These are phyloP conservation scores for Leonotis leonurus DNA, from an alignment of 257 asterid genomes.

Conservation along the genomic window DNA sequence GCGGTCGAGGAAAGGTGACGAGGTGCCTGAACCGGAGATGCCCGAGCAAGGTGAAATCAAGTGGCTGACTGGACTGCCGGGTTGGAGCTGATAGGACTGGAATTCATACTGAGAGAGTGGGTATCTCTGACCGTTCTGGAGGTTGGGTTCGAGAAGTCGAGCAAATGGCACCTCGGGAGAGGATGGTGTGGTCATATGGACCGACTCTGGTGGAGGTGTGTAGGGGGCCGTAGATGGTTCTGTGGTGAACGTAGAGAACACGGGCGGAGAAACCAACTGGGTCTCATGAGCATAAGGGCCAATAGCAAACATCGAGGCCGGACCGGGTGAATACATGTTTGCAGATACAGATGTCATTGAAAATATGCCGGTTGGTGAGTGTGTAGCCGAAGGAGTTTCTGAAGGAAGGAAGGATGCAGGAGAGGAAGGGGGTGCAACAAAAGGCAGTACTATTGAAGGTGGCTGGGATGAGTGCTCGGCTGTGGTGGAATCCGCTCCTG, in stretches of 20 bases:
- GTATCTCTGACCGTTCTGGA: slow-evolving; percentile 47
- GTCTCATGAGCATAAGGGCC: slow-evolving; percentile 95
- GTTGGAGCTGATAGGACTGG: slow-evolving; percentile 85
- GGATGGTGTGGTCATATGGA: slow-evolving; percentile 83
- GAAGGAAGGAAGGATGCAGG: slow-evolving; percentile 89
- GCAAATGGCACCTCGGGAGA: slow-evolving; percentile 99
- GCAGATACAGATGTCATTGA: slow-evolving; percentile 54
- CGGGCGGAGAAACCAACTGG: slow-evolving; percentile 90
- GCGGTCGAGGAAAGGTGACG: slow-evolving; percentile 83
- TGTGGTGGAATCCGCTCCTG: slow-evolving; percentile 34
- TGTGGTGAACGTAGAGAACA: slow-evolving; percentile 79
- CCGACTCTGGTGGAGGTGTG: slow-evolving; percentile 92
- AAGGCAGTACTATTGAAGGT: slow-evolving; percentile 55
- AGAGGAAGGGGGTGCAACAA: slow-evolving; percentile 90
- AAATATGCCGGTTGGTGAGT: slow-evolving; percentile 61
- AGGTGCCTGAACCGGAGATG: slow-evolving; percentile 82
- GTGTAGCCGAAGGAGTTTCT: slow-evolving; percentile 72
- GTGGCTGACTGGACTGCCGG: slow-evolving; percentile 93
- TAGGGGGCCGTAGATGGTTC: slow-evolving; percentile 97
- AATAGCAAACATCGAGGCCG: slow-evolving; percentile 73
- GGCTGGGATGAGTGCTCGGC: slow-evolving; percentile 42
- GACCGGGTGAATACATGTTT: slow-evolving; percentile 75
- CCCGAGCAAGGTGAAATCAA: slow-evolving; percentile 90
- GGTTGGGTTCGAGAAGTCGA: slow-evolving; percentile 65
- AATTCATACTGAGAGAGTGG: slow-evolving; percentile 59